A percentile compares a stretch with the other conserved stretches of the same genome.
These are phyloP conservation scores for Solanum pinnatisectum DNA, from an alignment of 257 asterid species.

Conservation along the genomic window DNA sequence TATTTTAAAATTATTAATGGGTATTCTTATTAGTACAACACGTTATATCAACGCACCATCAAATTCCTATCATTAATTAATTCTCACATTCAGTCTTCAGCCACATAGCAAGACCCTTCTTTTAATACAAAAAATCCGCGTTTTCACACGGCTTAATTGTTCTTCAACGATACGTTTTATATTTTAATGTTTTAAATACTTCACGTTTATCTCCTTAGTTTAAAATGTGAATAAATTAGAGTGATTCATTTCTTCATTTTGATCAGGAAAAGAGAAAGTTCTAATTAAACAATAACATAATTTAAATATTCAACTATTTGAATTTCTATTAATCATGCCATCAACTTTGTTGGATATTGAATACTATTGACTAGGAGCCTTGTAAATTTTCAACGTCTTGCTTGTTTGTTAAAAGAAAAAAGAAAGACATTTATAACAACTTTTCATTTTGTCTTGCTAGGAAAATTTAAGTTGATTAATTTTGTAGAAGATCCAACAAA, in stretches of 20 bases:
- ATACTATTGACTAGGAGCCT: neutral
- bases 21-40: neutral
- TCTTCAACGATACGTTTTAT: neutral
- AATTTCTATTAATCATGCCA: neutral
- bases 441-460: neutral
- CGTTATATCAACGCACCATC: neutral
- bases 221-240: neutral
- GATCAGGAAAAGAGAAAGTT: neutral
- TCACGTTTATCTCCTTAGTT: neutral
- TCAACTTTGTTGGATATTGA: neutral
- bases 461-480: neutral
- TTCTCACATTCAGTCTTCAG: neutral
- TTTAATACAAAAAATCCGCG: neutral
- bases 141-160: neutral
- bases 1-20: neutral
- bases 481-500: neutral
- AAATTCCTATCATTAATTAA: neutral
- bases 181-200: neutral
- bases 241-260: neutral
- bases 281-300: neutral
- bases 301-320: neutral
- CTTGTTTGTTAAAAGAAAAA: neutral
- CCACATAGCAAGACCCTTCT: neutral
- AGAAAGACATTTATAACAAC: neutral
- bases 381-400: neutral